Evolutionary conservation across 129 eudicot species (phyloP), one percentile per base, ranked within the genome.

Genomic region (Heracleum sosnowskyi): DNA sequence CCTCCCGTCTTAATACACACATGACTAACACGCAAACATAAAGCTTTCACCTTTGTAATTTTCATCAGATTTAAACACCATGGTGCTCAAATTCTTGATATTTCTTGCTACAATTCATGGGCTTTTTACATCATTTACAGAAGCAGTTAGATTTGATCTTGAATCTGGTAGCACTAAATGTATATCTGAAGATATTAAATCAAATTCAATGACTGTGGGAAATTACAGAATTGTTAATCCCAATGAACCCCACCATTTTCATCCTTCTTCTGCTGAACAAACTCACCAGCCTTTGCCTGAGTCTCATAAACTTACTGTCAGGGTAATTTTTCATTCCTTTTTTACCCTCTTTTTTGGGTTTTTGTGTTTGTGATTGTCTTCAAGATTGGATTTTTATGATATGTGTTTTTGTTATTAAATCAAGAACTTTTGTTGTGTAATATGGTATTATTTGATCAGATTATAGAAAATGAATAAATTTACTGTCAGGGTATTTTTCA

Each of bases 111-210:
- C 39, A 31, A 33, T 66, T 13, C 72, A 31, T 57, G 86, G 85
- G 63, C 63, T 86, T 81, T 46, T 87, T 20, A 74, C 82, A 66
- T 77, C 60, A n/a, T 49, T 80, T 70, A 85, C 81, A 16, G 89
- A 83, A 69, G 87, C 99, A 28, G 76, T 96, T 63, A 86, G 95
- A 29, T 96, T 96, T 82, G 97, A 96, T 73, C 92, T 92, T 37
- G 86, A 90, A 70, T 92, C 97, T 9, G 95, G 97, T 20, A 87
- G 76, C 73, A 89, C 95, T 34, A 96, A 92, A 86, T 96, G 99
- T 86, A 96, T 96, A 77, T 60, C 96, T 53, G 99, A 95, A 86
- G 96, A 95, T 36, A 90, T 95, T 74, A 95, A 89, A 85, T 78
- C 71, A 83, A 90, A 90, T 82, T 84, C 95, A 5, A 96, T 96